Base-by-base conservation (phyloP, 106 monocot species). In the Hemerocallis citrina region DNA sequence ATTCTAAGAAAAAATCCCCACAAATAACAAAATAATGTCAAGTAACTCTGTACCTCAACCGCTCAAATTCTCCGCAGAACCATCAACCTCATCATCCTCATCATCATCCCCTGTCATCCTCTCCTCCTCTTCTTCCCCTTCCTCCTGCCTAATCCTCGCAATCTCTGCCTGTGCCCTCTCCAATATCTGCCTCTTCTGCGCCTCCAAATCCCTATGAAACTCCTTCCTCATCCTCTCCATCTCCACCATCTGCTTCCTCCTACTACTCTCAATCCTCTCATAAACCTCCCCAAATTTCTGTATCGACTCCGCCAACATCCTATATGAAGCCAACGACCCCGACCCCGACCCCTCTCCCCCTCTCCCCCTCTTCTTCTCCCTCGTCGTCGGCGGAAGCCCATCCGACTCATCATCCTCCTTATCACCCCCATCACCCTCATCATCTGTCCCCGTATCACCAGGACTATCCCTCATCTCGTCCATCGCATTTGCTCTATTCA, bases 211-310 rank as follows among this genome's bases (percentile, higher is more conserved):
- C 56, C 79, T 81, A 41, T 87, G 79, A 41, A 91, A 91, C 30
- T 90, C 87, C 69, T 68, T 84, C 66, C 96, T 83, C 91, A 96
- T 85, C 66, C 66, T 81, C 61, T 88, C 91, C 50, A 96, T 13
- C 52, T 96, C 91, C 3, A 52, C 64, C 72, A 87, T 76, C 42
- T 86, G 90, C 73, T 84, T 74, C 72, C 81, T 79, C 76, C 77
- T 87, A 57, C 65, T 84, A 35, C 21, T 77, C 79, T 96, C 96
- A 41, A 96, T 77, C 61, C 77, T 91, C 77, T 91, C 84, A 75
- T 81, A 85, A 38, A 91, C 76, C 66, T 81, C 79, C 21, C 90
- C 79, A 59, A 96, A 84, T 61, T 74, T 91, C 59, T 72, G 65
- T 48, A 96, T 87, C 0, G 91, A 91, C 16, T 96, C 79, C 0